Percentiles rank a stretch among this genome's conserved stretches.
Conservation (phyloP, 2,329 filamentous ascomycete species). For the Phyllosticta citrichinensis region DNA sequence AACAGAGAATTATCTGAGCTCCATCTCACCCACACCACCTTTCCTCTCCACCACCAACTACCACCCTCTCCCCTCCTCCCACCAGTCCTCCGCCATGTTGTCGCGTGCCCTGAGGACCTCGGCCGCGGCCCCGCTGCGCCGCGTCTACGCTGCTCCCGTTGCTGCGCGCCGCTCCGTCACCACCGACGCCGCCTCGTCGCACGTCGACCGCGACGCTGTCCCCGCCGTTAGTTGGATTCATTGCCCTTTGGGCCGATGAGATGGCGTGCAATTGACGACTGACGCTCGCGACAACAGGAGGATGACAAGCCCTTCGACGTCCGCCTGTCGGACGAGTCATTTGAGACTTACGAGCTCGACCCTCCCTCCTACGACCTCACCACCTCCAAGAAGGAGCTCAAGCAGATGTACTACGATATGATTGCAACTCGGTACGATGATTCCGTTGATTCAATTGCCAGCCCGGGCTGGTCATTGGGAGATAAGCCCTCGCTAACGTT, state of each 20-base stretch:
- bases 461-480: not conserved
- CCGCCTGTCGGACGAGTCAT: constrained; percentile 92
- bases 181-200: constrained; percentile 86
- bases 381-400: constrained; percentile 94
- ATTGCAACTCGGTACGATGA: constrained; percentile 70
- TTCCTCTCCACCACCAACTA: constrained; percentile 8
- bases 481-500: constrained; percentile 4
- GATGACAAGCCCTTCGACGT: constrained; percentile 91
- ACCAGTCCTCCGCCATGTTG: constrained; percentile 21
- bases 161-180: constrained; percentile 62
- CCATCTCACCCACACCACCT: constrained; percentile 10
- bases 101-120: constrained; percentile 30
- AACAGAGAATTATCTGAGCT: constrained; percentile 5
- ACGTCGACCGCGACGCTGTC: constrained; percentile 68
- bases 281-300: constrained; percentile 45
- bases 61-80: constrained; percentile 3
- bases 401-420: constrained; percentile 99
- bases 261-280: not conserved
- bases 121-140: constrained; percentile 30
- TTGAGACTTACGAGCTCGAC: constrained; percentile 98
- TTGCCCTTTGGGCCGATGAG: not conserved
- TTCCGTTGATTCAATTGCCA: constrained; percentile 1
- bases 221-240: constrained; percentile 37
- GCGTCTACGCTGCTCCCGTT: constrained; percentile 24
- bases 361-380: constrained; percentile 86